These are phyloP conservation scores for Penicillium chermesinum DNA, from an alignment of 495 filamentous ascomycete species.

Conservation along the genomic window DNA sequence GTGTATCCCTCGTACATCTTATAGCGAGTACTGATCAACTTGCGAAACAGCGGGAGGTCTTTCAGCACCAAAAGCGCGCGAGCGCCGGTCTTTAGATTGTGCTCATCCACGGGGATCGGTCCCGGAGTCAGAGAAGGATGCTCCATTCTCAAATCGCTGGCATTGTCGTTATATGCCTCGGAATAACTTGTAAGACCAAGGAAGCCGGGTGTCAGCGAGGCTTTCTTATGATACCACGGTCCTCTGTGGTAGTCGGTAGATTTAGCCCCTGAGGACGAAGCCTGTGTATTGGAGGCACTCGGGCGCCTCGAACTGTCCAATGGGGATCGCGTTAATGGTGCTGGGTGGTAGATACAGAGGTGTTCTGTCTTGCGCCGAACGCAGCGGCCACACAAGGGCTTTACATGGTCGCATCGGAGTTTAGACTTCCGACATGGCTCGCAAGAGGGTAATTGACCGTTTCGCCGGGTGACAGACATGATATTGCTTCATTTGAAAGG, in stretches of 20 bases:
- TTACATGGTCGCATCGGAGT: conserved; percentile 35
- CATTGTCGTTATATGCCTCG: conserved; percentile 25
- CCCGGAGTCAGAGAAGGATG: background rate
- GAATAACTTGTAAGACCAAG: conserved; percentile 42
- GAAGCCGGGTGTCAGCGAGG: conserved; percentile 12
- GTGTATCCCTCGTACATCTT: conserved; percentile 18
- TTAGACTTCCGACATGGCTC: conserved; percentile 44
- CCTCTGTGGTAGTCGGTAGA: background rate
- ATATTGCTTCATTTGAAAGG: conserved; percentile 2
- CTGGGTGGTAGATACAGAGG: conserved; percentile 30
- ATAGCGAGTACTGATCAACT: conserved; percentile 18
- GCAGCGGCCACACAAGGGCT: conserved; percentile 26
- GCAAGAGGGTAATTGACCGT: conserved; percentile 38
- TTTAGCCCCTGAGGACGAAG: too few relatives aligned
- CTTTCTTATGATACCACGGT: conserved; percentile 11
- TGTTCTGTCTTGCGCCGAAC: conserved; percentile 14
- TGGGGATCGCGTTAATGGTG: conserved; percentile 21
- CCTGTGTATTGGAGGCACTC: too few relatives aligned
- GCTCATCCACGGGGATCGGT: conserved; percentile 10
- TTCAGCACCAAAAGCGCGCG: conserved; percentile 18
- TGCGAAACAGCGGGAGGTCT: conserved; percentile 19
- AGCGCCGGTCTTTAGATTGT: conserved; percentile 19
- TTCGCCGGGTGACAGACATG: conserved; percentile 28
- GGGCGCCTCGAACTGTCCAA: background rate
- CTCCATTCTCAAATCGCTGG: background rate